Base-by-base conservation (phyloP, 768 basidiomycete species). In the Tephrocybe rancida region DNA sequence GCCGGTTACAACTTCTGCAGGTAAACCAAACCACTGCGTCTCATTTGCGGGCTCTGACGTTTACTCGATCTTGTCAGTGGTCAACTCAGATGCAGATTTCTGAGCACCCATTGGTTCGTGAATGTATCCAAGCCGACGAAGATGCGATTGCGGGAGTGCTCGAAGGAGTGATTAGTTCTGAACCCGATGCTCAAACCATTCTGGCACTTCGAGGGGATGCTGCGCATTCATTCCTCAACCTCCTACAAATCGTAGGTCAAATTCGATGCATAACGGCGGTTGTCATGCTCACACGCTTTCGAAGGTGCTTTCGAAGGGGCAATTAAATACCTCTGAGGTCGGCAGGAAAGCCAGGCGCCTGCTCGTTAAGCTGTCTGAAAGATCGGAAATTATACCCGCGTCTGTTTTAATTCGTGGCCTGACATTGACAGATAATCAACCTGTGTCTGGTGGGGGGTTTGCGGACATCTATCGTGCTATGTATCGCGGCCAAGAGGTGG, bases 401-500 rank as follows among this genome's bases (percentile, higher is more conserved):
- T 57, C 58, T 24, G 52, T 62, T 3, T 39, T 55, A 13, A 62
- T 62, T 19, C 48, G 47, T 42, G 56, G 55, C 10, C 30, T 61
- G 13, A 52, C 44, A 21, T 32, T 56, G 37, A 47, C 42, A 14
- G 57, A 56, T 34, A 59, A 44, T 22, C 43, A 53, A 9, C 54
- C 57, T 43, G 55, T 59, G n/a, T 56, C 58, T n/a, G 57, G 60
- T 21, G 60, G 57, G 5, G 60, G 60, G 14, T 61, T 61, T 50
- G 57, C 60, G 8, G 57, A 61, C 44, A 59, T 61, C 10, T 61
- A 61, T 41, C 50, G 55, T 26, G 57, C 57, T 1, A 51, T 41
- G 24, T 61, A 56, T 53, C 50, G 52, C 19, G 60, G 60, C 11
- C 56, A 61, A 52, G 57, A 56, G 43, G 60, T 59, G 22, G 60